Conservation (phyloP, 352 stramenopile species). For the Globisporangium cederbergense region DNA sequence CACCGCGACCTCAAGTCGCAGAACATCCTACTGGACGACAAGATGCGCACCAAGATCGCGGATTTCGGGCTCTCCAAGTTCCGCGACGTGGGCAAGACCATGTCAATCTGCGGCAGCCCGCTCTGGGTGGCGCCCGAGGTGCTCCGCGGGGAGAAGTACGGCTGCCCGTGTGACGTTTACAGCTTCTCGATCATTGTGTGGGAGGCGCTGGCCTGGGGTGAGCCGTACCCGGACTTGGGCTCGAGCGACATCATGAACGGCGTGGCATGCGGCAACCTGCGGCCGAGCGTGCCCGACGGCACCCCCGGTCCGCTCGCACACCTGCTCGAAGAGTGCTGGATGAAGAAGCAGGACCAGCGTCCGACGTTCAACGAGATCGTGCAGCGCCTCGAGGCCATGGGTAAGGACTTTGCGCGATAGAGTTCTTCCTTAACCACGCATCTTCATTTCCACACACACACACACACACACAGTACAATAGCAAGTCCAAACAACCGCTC, state of each 20-base stretch:
- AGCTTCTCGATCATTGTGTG: constrained; percentile 91
- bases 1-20: constrained; percentile 90
- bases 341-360: constrained; percentile 78
- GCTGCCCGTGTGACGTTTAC: constrained; percentile 79
- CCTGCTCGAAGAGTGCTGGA: constrained; percentile 80
- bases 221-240: constrained; percentile 75
- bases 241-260: constrained; percentile 87
- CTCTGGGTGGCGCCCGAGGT: constrained; percentile 83
- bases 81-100: constrained; percentile 82
- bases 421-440: background rate
- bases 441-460: background rate
- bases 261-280: constrained; percentile 69
- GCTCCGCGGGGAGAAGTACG: constrained; percentile 78
- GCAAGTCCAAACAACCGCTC: background rate
- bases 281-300: constrained; percentile 66
- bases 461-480: background rate
- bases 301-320: constrained; percentile 48
- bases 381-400: constrained; percentile 74
- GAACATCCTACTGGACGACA: constrained; percentile 78
- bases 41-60: constrained; percentile 83
- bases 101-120: constrained; percentile 81
- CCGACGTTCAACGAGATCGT: constrained; percentile 83
- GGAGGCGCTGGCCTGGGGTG: constrained; percentile 73
- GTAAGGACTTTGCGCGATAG: constrained; percentile 54
- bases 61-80: constrained; percentile 85